A percentile compares a stretch with the other conserved stretches of the same genome.
phyloP scores from a whole-genome alignment of 352 stramenopile species.

The Blastocystis sp. region DNA sequence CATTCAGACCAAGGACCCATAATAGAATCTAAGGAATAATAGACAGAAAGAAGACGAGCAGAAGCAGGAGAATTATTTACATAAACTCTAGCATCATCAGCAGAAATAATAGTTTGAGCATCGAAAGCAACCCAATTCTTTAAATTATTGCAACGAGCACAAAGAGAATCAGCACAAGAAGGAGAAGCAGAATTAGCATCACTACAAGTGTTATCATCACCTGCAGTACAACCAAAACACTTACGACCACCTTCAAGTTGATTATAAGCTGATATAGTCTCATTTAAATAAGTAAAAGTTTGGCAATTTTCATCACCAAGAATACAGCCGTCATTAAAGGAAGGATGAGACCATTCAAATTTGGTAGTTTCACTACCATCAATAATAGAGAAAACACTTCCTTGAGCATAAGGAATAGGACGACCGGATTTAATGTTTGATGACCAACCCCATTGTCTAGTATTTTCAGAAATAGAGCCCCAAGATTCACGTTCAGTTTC shows the following conservation, averaged over 20 bases:
- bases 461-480: slow-evolving; percentile 4
- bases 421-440: slow-evolving; percentile 31
- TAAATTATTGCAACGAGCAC: slow-evolving; percentile 24
- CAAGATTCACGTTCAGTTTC: slow-evolving; percentile 18
- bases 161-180: slow-evolving; percentile 13
- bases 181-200: slow-evolving; percentile 2
- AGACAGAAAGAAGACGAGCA: slow-evolving; percentile 11
- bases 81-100: background rate
- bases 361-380: slow-evolving; percentile 6
- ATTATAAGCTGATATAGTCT: slow-evolving; percentile 22
- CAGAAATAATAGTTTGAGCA: background rate
- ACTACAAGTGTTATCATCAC: no score
- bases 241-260: slow-evolving; percentile 3
- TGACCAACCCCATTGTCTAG: slow-evolving; percentile 35
- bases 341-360: slow-evolving; percentile 30
- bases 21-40: slow-evolving; percentile 23
- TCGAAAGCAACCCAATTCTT: slow-evolving; percentile 15
- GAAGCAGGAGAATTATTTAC: slow-evolving; percentile 10
- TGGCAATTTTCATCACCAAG: no score
- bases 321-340: no score
- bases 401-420: no score
- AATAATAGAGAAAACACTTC: slow-evolving; percentile 32
- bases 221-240: slow-evolving; percentile 5
- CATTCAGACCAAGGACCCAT: slow-evolving; percentile 14
- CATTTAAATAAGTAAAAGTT: slow-evolving; percentile 3